Evolutionary conservation across 2,329 filamentous ascomycete species (phyloP).

Genomic region (Penicillium sp.): DNA sequence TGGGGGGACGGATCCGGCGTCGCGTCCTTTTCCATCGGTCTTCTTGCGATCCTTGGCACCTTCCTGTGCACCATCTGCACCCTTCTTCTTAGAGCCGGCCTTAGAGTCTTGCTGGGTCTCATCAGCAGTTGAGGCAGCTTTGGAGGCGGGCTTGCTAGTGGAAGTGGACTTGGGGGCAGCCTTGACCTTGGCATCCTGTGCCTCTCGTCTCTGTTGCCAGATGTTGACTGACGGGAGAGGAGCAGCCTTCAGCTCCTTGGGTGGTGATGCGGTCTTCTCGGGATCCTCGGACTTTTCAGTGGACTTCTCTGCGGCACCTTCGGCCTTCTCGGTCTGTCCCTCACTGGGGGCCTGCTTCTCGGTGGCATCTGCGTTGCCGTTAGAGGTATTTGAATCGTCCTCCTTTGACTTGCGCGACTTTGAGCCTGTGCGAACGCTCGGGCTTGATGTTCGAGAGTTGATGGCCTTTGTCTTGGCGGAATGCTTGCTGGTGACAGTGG

Average conservation of each 20-base stretch:
- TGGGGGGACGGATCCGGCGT: constrained; percentile 54
- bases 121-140: constrained; percentile 29
- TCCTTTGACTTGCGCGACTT: constrained; percentile 57
- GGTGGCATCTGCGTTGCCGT: constrained; percentile 59
- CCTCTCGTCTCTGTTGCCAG: constrained; percentile 77
- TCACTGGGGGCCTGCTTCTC: constrained; percentile 47
- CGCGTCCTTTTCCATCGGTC: constrained; percentile 41
- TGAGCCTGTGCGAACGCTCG: constrained; percentile 51
- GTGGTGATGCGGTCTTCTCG: constrained; percentile 54
- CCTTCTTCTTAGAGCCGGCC: constrained; percentile 41
- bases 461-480: constrained; percentile 29
- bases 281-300: constrained; percentile 44
- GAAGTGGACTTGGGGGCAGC: constrained; percentile 29
- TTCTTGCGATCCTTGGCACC: constrained; percentile 37
- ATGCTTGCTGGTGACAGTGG: constrained; percentile 27
- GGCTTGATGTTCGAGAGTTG: constrained; percentile 49
- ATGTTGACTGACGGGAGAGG: constrained; percentile 80
- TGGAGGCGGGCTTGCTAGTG: constrained; percentile 22
- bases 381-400: constrained; percentile 61
- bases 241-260: constrained; percentile 70
- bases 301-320: constrained; percentile 59
- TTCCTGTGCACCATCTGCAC: constrained; percentile 26
- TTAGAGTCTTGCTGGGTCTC: constrained; percentile 45
- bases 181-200: constrained; percentile 53
- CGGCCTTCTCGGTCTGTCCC: constrained; percentile 44